Evolutionary conservation across 257 asterid genomes (phyloP).

Genomic region (Linaria vulgaris): DNA sequence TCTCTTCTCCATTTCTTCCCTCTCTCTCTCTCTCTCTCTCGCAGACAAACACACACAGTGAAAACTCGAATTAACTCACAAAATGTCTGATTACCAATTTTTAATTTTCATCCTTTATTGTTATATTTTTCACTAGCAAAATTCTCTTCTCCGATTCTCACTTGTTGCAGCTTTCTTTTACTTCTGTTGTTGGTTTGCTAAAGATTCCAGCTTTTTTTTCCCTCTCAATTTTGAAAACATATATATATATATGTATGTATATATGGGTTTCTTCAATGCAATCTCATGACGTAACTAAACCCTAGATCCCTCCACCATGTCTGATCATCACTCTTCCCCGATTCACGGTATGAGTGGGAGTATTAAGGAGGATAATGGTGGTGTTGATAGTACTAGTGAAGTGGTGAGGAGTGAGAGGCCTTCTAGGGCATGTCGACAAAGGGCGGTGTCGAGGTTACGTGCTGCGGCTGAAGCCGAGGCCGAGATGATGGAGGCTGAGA

Average conservation of each 20-base stretch:
- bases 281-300: conserved; percentile 44
- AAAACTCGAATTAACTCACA: conserved; percentile 8
- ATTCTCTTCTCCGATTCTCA: conserved; percentile 18
- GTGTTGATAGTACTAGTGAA: conserved; percentile 31
- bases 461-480: conserved; percentile 90
- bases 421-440: conserved; percentile 91
- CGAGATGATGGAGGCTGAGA: no score
- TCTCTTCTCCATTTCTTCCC: conserved; percentile 28
- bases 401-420: conserved; percentile 78
- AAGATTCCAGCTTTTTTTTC: no score
- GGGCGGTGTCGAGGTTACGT: conserved; percentile 81
- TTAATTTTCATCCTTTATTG: conserved; percentile 9
- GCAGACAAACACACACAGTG: no score
- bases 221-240: no score
- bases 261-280: conserved; percentile 43
- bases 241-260: no score
- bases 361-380: conserved; percentile 19
- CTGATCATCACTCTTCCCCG: conserved; percentile 53
- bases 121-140: background rate
- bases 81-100: no score
- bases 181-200: background rate
- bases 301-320: conserved; percentile 40
- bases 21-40: background rate
- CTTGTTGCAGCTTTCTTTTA: conserved; percentile 17
- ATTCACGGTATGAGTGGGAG: conserved; percentile 41